phyloP scores from a whole-genome alignment of 345 rosid species.

The Aquilaria sinensis region DNA sequence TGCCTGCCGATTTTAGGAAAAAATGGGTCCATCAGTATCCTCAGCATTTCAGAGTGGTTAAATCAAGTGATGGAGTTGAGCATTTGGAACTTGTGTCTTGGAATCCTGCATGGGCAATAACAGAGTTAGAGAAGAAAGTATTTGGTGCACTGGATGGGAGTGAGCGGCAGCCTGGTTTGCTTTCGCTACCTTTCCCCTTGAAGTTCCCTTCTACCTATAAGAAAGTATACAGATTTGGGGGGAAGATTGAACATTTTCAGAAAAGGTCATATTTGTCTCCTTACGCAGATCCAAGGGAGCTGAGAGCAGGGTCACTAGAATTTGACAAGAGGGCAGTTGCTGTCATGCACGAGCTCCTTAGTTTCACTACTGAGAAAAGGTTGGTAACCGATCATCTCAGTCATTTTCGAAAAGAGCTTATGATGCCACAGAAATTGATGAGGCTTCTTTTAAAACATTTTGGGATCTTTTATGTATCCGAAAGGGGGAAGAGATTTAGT shows the following conservation, averaged over 20 bases:
- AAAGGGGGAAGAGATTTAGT: constrained; percentile 89
- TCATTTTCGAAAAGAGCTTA: constrained; percentile 67
- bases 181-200: constrained; percentile 62
- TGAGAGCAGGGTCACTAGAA: constrained; percentile 72
- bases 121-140: constrained; percentile 72
- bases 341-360: constrained; percentile 80
- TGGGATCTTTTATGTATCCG: constrained; percentile 87
- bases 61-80: constrained; percentile 21
- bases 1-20: constrained; percentile 68
- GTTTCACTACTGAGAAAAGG: constrained; percentile 86
- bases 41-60: constrained; percentile 51
- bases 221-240: constrained; percentile 67
- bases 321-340: constrained; percentile 94
- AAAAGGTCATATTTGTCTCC: constrained; percentile 76
- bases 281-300: constrained; percentile 65
- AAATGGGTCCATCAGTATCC: constrained; percentile 71
- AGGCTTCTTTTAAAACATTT: constrained; percentile 84
- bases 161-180: constrained; percentile 55
- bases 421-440: constrained; percentile 95
- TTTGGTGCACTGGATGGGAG: constrained; percentile 29
- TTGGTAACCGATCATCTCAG: constrained; percentile 86
- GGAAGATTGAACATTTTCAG: constrained; percentile 81
- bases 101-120: constrained; percentile 80
- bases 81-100: constrained; percentile 58
- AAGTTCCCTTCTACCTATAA: constrained; percentile 78